These are phyloP conservation scores for Fusarium siculi DNA, from an alignment of 2,329 filamentous ascomycete genomes.

Conservation along the genomic window DNA sequence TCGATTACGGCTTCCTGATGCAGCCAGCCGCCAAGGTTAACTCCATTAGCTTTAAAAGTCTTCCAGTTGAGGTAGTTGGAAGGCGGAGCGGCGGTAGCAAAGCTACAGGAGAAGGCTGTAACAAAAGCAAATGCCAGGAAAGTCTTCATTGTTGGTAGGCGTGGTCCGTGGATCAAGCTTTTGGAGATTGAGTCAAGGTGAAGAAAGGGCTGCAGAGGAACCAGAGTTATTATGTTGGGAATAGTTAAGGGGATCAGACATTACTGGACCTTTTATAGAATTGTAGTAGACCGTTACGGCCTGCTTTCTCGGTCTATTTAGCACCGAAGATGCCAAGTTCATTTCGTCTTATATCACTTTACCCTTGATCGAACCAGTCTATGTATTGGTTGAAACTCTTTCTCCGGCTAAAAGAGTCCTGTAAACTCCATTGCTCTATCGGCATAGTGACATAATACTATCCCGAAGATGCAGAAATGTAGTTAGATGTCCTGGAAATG, in stretches of 20 bases:
- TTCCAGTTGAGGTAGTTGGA: not conserved
- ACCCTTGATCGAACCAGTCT: not conserved
- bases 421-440: rapidly evolving
- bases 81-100: not conserved
- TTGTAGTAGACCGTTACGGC: rapidly evolving
- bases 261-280: not conserved
- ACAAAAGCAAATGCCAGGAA: not conserved
- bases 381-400: not conserved
- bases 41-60: rapidly evolving
- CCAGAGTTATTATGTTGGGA: rapidly evolving
- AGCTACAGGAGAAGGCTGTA: not conserved
- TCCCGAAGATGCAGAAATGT: not conserved
- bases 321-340: not conserved
- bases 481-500: not conserved
- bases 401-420: not conserved
- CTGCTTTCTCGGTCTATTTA: not conserved
- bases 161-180: not conserved
- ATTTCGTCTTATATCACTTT: not conserved
- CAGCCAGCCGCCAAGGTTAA: not conserved
- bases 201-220: not conserved
- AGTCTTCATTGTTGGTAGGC: not conserved
- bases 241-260: not conserved
- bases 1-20: not conserved
- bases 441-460: not conserved
- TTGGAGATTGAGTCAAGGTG: not conserved